Conservation (phyloP, 1,284 basidiomycete species). For the Cryptococcus sp. region DNA sequence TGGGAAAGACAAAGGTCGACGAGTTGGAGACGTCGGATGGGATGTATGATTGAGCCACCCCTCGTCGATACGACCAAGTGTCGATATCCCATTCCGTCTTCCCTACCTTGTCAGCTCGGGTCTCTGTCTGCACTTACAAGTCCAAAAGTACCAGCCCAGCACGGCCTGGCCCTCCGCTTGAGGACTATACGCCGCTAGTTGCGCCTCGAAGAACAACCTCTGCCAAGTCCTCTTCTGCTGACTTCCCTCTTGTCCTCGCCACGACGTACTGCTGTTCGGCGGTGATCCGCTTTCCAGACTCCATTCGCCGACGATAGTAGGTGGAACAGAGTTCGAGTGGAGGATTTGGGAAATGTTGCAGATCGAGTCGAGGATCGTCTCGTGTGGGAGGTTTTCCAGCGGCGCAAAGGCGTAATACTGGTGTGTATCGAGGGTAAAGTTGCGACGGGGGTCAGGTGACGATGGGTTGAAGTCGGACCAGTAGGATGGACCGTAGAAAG, state of each 20-base stretch:
- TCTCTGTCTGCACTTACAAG: slow-evolving; percentile 16
- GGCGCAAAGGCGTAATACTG: slow-evolving; percentile 41
- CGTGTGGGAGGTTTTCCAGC: slow-evolving; percentile 27
- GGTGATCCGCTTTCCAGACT: slow-evolving; percentile 31
- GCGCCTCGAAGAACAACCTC: slow-evolving; percentile 34
- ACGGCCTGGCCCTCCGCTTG: slow-evolving; percentile 16
- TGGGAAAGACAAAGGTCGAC: slow-evolving; percentile 29
- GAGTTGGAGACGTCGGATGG: slow-evolving; percentile 29
- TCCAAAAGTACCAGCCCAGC: slow-evolving; percentile 33
- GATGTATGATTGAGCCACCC: slow-evolving; percentile 28
- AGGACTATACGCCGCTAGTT: slow-evolving; percentile 32
- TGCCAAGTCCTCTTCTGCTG: slow-evolving; percentile 37
- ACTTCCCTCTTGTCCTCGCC: slow-evolving; percentile 6
- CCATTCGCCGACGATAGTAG: slow-evolving; percentile 38
- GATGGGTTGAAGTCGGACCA: slow-evolving; percentile 32
- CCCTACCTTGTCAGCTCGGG: slow-evolving; percentile 15
- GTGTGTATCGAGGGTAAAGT: slow-evolving; percentile 32
- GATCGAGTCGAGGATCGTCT: slow-evolving; percentile 28
- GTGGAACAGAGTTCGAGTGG: slow-evolving; percentile 18
- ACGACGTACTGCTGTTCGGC: background rate
- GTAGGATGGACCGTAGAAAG: slow-evolving; percentile 36
- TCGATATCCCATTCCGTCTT: slow-evolving; percentile 31
- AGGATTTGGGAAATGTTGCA: slow-evolving; percentile 36
- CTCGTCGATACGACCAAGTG: slow-evolving; percentile 26
- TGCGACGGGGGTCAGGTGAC: slow-evolving; percentile 10